Evolutionary conservation across 2,329 filamentous ascomycete genomes (phyloP).

Genomic region (Xylaria sp.): DNA sequence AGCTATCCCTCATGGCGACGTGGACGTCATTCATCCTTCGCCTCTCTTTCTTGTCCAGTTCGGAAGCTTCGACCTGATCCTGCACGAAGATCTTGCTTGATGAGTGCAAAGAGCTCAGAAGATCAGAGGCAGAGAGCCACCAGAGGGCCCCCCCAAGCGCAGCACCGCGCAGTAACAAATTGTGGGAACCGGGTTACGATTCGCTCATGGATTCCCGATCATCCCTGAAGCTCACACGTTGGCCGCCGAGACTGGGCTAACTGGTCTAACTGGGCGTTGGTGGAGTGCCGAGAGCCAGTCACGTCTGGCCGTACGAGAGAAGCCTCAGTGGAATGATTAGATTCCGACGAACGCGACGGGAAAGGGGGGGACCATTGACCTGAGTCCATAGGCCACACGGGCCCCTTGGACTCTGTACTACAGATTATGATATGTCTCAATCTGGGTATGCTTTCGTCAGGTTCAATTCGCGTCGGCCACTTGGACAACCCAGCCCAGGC

Average conservation of each 20-base stretch:
- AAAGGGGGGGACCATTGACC: no score
- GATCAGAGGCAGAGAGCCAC: slow-evolving; percentile 6
- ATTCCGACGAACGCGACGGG: slow-evolving; percentile 10
- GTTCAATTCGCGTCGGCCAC: slow-evolving; percentile 13
- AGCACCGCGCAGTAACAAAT: slow-evolving; percentile 1
- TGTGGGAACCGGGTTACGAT: slow-evolving; percentile 10
- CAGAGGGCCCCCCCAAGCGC: no score
- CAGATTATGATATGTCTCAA: slow-evolving; percentile 16
- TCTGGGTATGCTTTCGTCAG: slow-evolving; percentile 9
- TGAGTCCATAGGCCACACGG: slow-evolving; percentile 8
- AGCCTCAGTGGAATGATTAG: slow-evolving; percentile 12
- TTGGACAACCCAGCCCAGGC: slow-evolving; percentile 12
- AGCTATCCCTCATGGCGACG: no score
- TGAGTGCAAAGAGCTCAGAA: slow-evolving; percentile 7
- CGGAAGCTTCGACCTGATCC: slow-evolving; percentile 4
- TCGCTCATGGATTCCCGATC: slow-evolving; percentile 21
- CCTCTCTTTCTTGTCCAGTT: not conserved
- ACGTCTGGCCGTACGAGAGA: slow-evolving; percentile 6
- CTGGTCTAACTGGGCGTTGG: slow-evolving; percentile 28
- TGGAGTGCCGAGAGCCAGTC: slow-evolving; percentile 19
- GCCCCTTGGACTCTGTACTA: slow-evolving; percentile 8
- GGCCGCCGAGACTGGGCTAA: slow-evolving; percentile 33
- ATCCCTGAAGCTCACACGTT: slow-evolving; percentile 36
- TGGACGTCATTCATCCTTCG: not conserved
- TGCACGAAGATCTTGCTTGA: slow-evolving; percentile 1